Base-by-base conservation (phyloP, 768 basidiomycete species). In the Gymnopilus dilepis region DNA sequence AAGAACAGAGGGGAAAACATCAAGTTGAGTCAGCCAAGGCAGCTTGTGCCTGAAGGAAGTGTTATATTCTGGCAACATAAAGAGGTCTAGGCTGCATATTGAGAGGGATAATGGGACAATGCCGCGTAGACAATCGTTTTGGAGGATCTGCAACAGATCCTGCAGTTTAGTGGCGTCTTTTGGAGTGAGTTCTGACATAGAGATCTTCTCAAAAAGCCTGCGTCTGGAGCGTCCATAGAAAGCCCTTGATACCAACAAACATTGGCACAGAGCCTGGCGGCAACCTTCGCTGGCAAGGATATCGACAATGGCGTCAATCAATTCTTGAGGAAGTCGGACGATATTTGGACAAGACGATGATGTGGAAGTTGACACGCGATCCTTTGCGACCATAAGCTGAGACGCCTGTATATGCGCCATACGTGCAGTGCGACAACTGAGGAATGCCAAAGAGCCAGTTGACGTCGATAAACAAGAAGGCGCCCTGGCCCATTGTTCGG, bases 261-360 rank as follows among this genome's bases (percentile, higher is more conserved):
- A 47, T 43, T 43, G 42, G 13, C 19, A 21, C 24, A 47, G 12
- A 8, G 50, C 12, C 50, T 21, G 26, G 34, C 34, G 34, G 8
- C 34, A 37, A 2, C 3, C 26, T 26, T 15, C 22, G 9, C 24
- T n/a, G 48, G 9, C 48, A 5, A 30, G 48, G 12, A 28, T 33
- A 28, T 51, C 48, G 48, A 51, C 12, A 11, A 51, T 51, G 12
- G 8, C 24, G 48, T 51, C 48, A 11, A 51, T 51, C 48, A 51
- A n/a, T 28, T 51, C 48, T 30, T 51, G 48, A 8, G 48, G 48
- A 28, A 51, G 48, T 3, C 26, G 48, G 21, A n/a, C 17, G 42
- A 3, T n/a, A 6, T 9, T 11, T 19, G n/a, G 6, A n/a, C 21
- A 2, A 19, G 42, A 2, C 21, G n/a, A 43, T 19, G 22, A 8